Base-by-base conservation (phyloP, 1,139 yeast species). In the Hyphopichia pseudoburtonii region DNA sequence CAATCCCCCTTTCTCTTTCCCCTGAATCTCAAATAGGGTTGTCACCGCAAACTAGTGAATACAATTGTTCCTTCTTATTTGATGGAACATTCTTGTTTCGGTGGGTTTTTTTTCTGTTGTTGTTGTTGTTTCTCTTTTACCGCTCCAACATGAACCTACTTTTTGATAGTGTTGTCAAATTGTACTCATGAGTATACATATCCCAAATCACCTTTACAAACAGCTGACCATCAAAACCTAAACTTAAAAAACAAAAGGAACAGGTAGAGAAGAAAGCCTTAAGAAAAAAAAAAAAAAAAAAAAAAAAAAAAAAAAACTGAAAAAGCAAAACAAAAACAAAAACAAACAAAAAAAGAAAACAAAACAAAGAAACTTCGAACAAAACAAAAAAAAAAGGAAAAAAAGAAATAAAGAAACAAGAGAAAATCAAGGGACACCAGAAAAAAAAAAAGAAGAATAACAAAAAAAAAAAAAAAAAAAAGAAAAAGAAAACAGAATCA, bases 331-430 rank as follows among this genome's bases (percentile, higher is more conserved):
- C 7, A 24, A 24, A 24, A 24, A 24, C 6, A 24, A 8, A 24
- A 24, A 24, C 10, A 24, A 24, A 24, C 27, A 24, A 24, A 24
- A 8, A 25, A 19, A 34, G n/a, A 31, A 19, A 31, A 15, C 8
- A 15, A 22, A 17, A 17, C 15, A 28, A 28, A 28, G 11, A 28
- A 28, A 28, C 10, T 9, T 7, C 5, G n/a, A 23, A 23, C 9
- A 23, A 23, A 23, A 23, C 9, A 23, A 23, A 23, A 23, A 23
- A 23, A 23, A 23, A 23, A 23, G n/a, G n/a, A 23, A 23, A 23
- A 23, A 23, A 23, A 23, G n/a, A 23, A 23, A 23, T 10, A 23
- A 23, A 23, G n/a, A 23, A 23, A 23, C 9, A 23, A 23, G n/a
- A 23, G n/a, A 23, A 23, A 23, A 23, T 10, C 9, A 23, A 23